phyloP scores from a whole-genome alignment of 2,329 filamentous ascomycete species.

The Onygenales sp. region DNA sequence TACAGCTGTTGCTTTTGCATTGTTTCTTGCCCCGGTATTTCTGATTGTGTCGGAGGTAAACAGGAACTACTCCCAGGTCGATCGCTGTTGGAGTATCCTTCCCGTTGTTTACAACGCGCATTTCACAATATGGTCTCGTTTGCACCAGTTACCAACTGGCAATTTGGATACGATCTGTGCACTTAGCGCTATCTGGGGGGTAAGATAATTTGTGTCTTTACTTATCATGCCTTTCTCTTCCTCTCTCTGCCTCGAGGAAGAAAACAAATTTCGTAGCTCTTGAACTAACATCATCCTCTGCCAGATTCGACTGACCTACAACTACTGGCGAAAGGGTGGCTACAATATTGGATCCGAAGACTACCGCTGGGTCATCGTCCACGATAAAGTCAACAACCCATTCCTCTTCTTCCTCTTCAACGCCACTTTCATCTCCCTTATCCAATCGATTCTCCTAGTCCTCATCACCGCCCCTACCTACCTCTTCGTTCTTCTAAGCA shows the following conservation, averaged over 20 bases:
- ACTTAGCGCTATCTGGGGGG: constrained; percentile 69
- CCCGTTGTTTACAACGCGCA: constrained; percentile 81
- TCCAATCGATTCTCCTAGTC: constrained; percentile 75
- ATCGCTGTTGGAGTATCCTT: constrained; percentile 82
- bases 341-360: constrained; percentile 86
- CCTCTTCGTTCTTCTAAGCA: constrained; percentile 58
- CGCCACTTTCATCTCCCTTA: constrained; percentile 75
- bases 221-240: not conserved
- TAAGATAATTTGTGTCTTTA: constrained; percentile 33
- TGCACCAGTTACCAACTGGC: constrained; percentile 60
- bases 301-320: constrained; percentile 75
- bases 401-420: constrained; percentile 81
- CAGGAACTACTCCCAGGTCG: constrained; percentile 93
- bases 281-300: not conserved
- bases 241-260: not conserved
- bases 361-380: constrained; percentile 81
- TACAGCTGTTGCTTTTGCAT: constrained; percentile 59
- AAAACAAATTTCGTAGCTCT: not conserved
- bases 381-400: constrained; percentile 56
- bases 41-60: constrained; percentile 74
- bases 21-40: constrained; percentile 63
- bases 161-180: constrained; percentile 64
- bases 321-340: constrained; percentile 93
- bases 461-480: constrained; percentile 74
- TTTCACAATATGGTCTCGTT: constrained; percentile 70